Conservation (phyloP, 495 filamentous ascomycete genomes). For the Apodospora peruviana region DNA sequence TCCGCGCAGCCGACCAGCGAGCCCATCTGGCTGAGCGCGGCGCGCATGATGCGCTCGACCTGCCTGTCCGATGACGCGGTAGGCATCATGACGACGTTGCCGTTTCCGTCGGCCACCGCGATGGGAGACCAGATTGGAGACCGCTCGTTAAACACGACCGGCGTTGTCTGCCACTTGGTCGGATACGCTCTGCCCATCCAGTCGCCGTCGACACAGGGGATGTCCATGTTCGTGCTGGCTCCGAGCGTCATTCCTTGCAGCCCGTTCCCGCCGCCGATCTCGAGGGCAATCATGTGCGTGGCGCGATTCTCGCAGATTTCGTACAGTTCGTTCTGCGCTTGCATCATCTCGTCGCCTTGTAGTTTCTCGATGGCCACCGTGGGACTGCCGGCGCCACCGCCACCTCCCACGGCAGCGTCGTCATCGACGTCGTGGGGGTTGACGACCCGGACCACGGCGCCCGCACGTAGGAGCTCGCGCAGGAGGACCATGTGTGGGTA, state of each 20-base stretch:
- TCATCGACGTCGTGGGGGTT: slow-evolving; percentile 37
- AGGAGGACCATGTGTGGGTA: slow-evolving; percentile 40
- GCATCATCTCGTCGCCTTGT: slow-evolving; percentile 45
- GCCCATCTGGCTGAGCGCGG: slow-evolving; percentile 41
- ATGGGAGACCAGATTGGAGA: slow-evolving; percentile 38
- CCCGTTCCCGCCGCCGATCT: slow-evolving; percentile 53
- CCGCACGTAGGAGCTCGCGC: slow-evolving; percentile 39
- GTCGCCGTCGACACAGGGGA: slow-evolving; percentile 49
- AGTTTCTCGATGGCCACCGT: slow-evolving; percentile 49
- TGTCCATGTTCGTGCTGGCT: slow-evolving; percentile 40
- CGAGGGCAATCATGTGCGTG: slow-evolving; percentile 41
- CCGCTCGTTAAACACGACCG: slow-evolving; percentile 46
- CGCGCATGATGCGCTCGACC: slow-evolving; percentile 36
- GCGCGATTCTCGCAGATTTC: slow-evolving; percentile 23
- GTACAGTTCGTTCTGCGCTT: slow-evolving; percentile 42
- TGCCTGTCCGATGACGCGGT: slow-evolving; percentile 32
- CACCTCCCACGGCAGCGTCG: slow-evolving; percentile 38
- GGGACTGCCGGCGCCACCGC: slow-evolving; percentile 43
- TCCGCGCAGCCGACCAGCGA: slow-evolving; percentile 44
- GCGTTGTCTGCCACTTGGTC: slow-evolving; percentile 52
- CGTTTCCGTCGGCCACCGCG: slow-evolving; percentile 46
- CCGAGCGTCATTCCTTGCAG: slow-evolving; percentile 49
- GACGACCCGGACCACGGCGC: slow-evolving; percentile 42
- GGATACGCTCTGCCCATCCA: slow-evolving; percentile 56
- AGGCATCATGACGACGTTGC: slow-evolving; percentile 40